These are phyloP conservation scores for Cladorrhinum samala DNA, from an alignment of 495 filamentous ascomycete species.

Conservation along the genomic window DNA sequence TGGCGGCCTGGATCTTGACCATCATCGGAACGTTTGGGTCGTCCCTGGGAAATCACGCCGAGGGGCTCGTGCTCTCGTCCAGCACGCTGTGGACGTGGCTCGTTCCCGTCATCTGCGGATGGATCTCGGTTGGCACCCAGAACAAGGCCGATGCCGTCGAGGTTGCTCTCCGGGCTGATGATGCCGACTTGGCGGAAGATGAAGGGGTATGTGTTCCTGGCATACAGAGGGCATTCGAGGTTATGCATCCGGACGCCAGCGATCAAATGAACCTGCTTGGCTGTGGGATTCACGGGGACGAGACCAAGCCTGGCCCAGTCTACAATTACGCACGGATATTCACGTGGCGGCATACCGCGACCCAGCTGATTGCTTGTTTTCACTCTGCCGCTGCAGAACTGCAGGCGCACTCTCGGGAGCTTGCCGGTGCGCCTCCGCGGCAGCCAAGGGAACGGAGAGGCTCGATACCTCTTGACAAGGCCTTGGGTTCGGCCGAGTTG, in stretches of 20 bases:
- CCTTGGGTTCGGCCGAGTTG: not conserved
- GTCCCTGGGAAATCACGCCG: not conserved
- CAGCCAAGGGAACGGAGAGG: not conserved
- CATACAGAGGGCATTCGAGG: not conserved
- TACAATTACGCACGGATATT: constrained; percentile 9
- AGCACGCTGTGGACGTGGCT: constrained; percentile 9
- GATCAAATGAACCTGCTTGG: not conserved
- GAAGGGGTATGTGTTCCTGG: not conserved
- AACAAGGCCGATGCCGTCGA: not conserved
- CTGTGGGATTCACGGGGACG: constrained; percentile 3
- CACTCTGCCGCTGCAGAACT: not conserved
- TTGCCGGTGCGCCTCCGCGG: not conserved
- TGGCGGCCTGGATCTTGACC: constrained; percentile 1
- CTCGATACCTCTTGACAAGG: not conserved
- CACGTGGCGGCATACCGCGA: not conserved
- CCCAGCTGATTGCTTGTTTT: not conserved
- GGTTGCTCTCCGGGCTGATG: not conserved
- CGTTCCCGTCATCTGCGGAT: constrained; percentile 3
- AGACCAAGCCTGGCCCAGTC: not conserved
- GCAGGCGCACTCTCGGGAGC: not conserved
- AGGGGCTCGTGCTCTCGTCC: not conserved
- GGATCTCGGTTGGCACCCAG: constrained; percentile 5
- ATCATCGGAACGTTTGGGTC: not conserved
- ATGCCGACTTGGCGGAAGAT: not conserved
- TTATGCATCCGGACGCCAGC: not conserved